Base-by-base conservation (phyloP, 108 stramenopile species). In the Cyclostephanos tholiformis region DNA sequence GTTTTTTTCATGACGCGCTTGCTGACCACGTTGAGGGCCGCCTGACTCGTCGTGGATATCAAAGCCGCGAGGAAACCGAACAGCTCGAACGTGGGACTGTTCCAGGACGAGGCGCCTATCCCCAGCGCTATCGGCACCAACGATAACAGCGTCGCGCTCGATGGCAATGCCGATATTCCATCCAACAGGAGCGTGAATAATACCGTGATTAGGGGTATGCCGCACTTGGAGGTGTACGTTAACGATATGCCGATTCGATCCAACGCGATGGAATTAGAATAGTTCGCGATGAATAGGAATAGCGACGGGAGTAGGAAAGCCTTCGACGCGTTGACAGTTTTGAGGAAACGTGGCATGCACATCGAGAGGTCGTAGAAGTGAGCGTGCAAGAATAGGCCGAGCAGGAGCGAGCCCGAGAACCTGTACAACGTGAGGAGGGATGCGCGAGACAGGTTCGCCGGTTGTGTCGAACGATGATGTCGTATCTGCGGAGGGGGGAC, bases 151-250 rank as follows among this genome's bases (percentile, higher is more conserved):
- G 87, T 83, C 12, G 59, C 57, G 22, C 55, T 59, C 10, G 70
- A 67, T n/a, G 91, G 91, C 36, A 92, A 67, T 13, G 91, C 82
- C 10, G 63, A 51, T 10, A 74, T 23, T 14, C 91, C 91, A 78
- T 89, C 91, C 35, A 88, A 26, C 9, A 87, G 41, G 0, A 88
- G 48, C 12, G 88, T 88, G 36, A 92, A 75, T 30, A 92, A 65
- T 12, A 89, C 84, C 12, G 91, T 92, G 13, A 92, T 84, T 10
- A 89, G 50, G 4, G 91, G 91, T 63, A 92, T 92, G 6, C 84
- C 87, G 57, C 91, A 92, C 77, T 92, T 92, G 12, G 84, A 84
- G 6, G 91, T 92, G 56, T 92, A 92, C 0, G 91, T 89, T 69
- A 92, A 71, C 2, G 88, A 87, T 60, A 92, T 92, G 4, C 91